Percentiles rank a stretch among this genome's conserved stretches.
Conservation (phyloP, 2,329 filamentous ascomycete species). For the Aspergillus uvarum region DNA sequence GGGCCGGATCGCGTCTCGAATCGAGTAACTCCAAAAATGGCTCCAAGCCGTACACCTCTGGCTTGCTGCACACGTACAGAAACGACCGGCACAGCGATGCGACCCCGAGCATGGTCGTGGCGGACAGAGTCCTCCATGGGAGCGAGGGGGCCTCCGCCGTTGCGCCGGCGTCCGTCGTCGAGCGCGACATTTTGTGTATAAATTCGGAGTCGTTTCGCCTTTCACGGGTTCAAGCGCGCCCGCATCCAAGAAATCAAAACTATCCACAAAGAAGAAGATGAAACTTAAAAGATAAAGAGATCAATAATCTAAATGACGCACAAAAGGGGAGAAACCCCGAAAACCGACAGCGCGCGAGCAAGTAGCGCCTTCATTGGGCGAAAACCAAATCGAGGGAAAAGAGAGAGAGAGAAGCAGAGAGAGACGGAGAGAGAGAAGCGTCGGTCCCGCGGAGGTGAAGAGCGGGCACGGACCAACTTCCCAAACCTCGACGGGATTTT, state of each 20-base stretch:
- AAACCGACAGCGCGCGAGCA: slow-evolving; percentile 17
- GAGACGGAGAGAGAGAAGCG: slow-evolving; percentile 2
- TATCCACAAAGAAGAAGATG: slow-evolving; percentile 16
- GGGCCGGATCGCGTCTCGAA: slow-evolving; percentile 63
- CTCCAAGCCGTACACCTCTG: slow-evolving; percentile 75
- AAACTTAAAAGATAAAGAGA: slow-evolving; percentile 8
- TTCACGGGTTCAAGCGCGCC: slow-evolving; percentile 16
- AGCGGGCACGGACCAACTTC: slow-evolving; percentile 22
- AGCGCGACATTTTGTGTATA: slow-evolving; percentile 18
- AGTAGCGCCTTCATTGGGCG: slow-evolving; percentile 18
- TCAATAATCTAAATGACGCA: background rate
- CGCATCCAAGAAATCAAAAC: slow-evolving; percentile 24
- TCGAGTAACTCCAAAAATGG: slow-evolving; percentile 75
- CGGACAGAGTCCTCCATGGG: slow-evolving; percentile 70
- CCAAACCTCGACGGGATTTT: slow-evolving; percentile 23
- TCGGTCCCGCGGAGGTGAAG: slow-evolving; percentile 22
- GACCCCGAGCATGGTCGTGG: slow-evolving; percentile 70
- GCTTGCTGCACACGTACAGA: slow-evolving; percentile 69
- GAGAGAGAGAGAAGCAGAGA: background rate
- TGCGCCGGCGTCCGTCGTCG: slow-evolving; percentile 41
- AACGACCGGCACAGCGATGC: slow-evolving; percentile 72
- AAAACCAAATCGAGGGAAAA: background rate
- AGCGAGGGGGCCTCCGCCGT: slow-evolving; percentile 46
- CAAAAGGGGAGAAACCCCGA: slow-evolving; percentile 5
- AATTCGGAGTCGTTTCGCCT: slow-evolving; percentile 1